Evolutionary conservation across 192 early-diverging fungal species (phyloP).

Genomic region (Umbelopsis vinacea): DNA sequence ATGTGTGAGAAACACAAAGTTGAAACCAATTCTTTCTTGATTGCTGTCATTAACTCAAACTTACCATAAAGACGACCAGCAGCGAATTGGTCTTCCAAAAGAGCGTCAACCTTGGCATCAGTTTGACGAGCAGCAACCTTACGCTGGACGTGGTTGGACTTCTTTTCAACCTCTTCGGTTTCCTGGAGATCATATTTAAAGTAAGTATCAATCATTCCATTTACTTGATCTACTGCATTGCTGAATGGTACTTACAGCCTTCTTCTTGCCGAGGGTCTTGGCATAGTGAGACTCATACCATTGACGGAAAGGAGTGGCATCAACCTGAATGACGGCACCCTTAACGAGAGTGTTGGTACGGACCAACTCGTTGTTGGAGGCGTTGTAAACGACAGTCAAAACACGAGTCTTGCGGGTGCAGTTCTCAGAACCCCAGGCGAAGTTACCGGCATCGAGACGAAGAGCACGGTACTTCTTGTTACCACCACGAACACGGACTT

Average conservation of each 20-base stretch:
- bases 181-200: conserved; percentile 61
- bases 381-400: conserved; percentile 95
- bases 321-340: conserved; percentile 96
- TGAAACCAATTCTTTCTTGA: not conserved
- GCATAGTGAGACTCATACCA: conserved; percentile 99
- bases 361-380: conserved; percentile 99
- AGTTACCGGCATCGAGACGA: conserved; percentile 96
- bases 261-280: conserved; percentile 83
- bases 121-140: conserved; percentile 88
- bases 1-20: not conserved
- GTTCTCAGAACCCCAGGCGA: conserved; percentile 96
- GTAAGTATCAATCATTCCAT: conserved; percentile 30
- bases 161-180: conserved; percentile 66
- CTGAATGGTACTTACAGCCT: conserved; percentile 34
- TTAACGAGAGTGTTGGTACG: conserved; percentile 99
- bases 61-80: conserved; percentile 86
- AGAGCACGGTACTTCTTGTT: conserved; percentile 99
- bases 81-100: conserved; percentile 92
- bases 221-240: not conserved
- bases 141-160: conserved; percentile 89
- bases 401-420: conserved; percentile 97
- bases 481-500: conserved; percentile 96
- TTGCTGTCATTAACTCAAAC: not conserved
- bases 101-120: conserved; percentile 82
- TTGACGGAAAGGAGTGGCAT: conserved; percentile 99